These are phyloP conservation scores for Toxoplasma gondii DNA, from an alignment of 169 alveolate genomes.

Conservation along the genomic window DNA sequence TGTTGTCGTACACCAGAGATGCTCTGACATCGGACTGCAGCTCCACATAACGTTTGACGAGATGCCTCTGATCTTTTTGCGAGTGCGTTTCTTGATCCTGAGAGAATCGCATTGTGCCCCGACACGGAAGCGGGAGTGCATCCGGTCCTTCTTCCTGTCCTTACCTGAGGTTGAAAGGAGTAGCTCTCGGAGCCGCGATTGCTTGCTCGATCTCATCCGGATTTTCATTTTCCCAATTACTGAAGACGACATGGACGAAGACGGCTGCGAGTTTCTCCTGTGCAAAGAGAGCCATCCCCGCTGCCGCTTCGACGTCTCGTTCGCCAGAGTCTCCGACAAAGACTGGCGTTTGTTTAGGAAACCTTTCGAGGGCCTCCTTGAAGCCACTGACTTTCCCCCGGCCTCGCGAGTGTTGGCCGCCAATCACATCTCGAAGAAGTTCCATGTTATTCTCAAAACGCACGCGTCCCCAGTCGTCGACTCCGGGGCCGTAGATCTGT, in stretches of 20 bases:
- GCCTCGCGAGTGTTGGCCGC: conserved; percentile 62
- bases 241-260: conserved; percentile 51
- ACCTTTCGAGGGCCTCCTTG: conserved; percentile 29
- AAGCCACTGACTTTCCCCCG: conserved; percentile 55
- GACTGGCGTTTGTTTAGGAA: neutral
- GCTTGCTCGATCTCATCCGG: neutral
- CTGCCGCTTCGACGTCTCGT: conserved; percentile 57
- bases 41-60: too few relatives aligned
- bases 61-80: too few relatives aligned
- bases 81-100: too few relatives aligned
- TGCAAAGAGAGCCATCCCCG: conserved; percentile 50
- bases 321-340: conserved; percentile 63
- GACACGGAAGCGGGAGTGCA: too few relatives aligned
- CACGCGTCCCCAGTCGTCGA: conserved; percentile 44
- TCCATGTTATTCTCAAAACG: conserved; percentile 41
- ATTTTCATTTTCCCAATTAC: neutral
- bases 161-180: too few relatives aligned
- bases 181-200: too few relatives aligned
- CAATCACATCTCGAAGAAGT: conserved; percentile 28
- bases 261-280: conserved; percentile 39
- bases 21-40: too few relatives aligned
- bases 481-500: conserved; percentile 50
- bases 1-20: too few relatives aligned
- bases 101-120: too few relatives aligned
- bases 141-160: too few relatives aligned